Evolutionary conservation across 2,329 filamentous ascomycete genomes (phyloP), one percentile per base, ranked within the genome.

Genomic region (Clarireedia paspali): DNA sequence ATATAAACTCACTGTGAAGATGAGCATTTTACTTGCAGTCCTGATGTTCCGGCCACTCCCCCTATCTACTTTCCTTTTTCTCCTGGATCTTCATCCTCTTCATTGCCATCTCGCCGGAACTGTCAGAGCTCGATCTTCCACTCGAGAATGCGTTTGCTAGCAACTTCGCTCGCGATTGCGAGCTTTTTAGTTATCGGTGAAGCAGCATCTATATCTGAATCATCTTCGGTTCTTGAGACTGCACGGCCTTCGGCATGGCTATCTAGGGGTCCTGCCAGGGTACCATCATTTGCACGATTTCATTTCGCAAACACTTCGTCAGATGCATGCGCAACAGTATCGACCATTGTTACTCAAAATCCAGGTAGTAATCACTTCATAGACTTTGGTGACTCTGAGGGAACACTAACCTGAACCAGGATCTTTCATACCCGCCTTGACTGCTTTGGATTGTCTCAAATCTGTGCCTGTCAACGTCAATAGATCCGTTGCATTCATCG

Each of bases 381-480:
- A 5, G 6, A 20, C 4, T 42, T 6, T 10, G 5, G 10, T 10
- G 5, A 17, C 39, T 17, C 17, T 10, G 3, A n/a, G 9, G 14
- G 6, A 20, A 20, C n/a, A 42, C 39, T 42, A 14, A 42, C 39
- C 39, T 5, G 20, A 42, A 6, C 30, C 9, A 42, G 27, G 46
- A 6, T 42, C 40, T 1, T 14, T 14, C 3, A 10, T 53, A 45
- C 39, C 50, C 10, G 40, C 40, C 23, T 46, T 9, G 2, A 38
- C 9, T 4, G 63, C 62, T n/a, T 59, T 64, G 49, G 60, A 66
- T 38, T 68, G 65, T 50, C 57, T 68, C 7, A 60, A 54, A 7
- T 65, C 64, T 2, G 62, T 63, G 7, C 58, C 64, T 6, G 47
- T 67, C 23, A 59, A 65, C 17, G 36, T 53, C 6, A 47, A 53